Base-by-base conservation (phyloP, 1,284 basidiomycete genomes). In the Volvariella volvacea region DNA sequence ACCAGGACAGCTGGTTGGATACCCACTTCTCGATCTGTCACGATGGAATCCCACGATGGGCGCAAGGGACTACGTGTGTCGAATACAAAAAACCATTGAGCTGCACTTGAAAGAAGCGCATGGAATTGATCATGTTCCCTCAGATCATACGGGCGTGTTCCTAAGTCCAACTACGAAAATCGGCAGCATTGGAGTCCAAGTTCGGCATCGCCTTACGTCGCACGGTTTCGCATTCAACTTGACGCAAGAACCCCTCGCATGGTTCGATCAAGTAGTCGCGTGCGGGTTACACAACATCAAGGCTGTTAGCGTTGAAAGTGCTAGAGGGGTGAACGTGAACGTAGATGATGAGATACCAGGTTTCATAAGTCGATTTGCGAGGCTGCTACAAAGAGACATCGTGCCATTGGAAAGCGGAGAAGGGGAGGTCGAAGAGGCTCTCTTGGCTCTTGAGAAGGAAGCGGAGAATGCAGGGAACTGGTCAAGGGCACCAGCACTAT, bases 181-280 rank as follows among this genome's bases (percentile, higher is more conserved):
- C 53, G 91, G 83, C 6, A 95, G 92, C 48, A 95, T 99, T 48
- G 96, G 96, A 40, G 92, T 99, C 42, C 94, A 98, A 64, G 86
- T 99, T 32, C 82, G 92, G 41, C 92, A 98, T 58, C 78, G 95
- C 28, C 76, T 99, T 47, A 93, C 93, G 25, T 88, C 84, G 16
- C 96, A 99, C 61, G 96, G 96, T 0, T 97, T 99, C 63, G 82
- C 94, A 1, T 70, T 98, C 60, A 99, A 99, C 62, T 71, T 98
- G 47, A 92, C 91, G 1, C 64, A 67, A 14, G 83, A 93, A 51
- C 91, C 90, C 1, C 60, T 80, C 14, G 56, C 66, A 12, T 97
- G 95, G 88, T 98, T 99, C 60, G 73, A 86, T 55, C 70, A 79
- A 47, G 80, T 99, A 34, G 81, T 95, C 1, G 95, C 96, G 0